These are phyloP conservation scores for Triangularia setosa DNA, from an alignment of 2,329 filamentous ascomycete genomes.

Conservation along the genomic window DNA sequence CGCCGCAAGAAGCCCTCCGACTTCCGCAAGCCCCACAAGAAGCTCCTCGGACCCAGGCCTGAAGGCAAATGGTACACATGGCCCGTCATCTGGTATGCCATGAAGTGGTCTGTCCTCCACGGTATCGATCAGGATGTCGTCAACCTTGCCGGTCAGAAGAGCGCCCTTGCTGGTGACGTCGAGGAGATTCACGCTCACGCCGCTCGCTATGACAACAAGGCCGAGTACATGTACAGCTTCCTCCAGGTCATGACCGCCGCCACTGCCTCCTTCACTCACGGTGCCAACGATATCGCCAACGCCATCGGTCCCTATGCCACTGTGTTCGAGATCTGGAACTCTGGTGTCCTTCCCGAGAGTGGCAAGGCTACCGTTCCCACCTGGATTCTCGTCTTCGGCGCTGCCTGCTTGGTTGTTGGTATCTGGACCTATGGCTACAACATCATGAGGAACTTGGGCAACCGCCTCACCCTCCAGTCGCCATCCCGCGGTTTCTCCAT, in stretches of 20 bases:
- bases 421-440: constrained; percentile 61
- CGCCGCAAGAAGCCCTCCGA: not conserved
- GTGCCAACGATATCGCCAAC: constrained; percentile 63
- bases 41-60: constrained; percentile 38
- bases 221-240: constrained; percentile 59
- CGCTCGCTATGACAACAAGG: constrained; percentile 58
- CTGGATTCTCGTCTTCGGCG: constrained; percentile 51
- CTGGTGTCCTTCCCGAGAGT: constrained; percentile 39
- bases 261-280: constrained; percentile 62
- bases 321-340: constrained; percentile 58
- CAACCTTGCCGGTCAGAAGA: constrained; percentile 34
- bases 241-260: constrained; percentile 58
- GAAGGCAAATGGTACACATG: constrained; percentile 41
- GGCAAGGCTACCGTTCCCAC: constrained; percentile 48
- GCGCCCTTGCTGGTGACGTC: constrained; percentile 48
- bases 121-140: constrained; percentile 45
- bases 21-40: constrained; percentile 24
- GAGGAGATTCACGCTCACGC: constrained; percentile 54
- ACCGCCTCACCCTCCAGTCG: constrained; percentile 55
- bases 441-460: constrained; percentile 58
- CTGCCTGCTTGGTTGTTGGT: constrained; percentile 42
- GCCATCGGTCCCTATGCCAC: constrained; percentile 61
- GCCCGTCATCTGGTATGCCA: constrained; percentile 41
- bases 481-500: constrained; percentile 52
- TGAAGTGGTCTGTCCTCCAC: constrained; percentile 45